Evolutionary conservation across 176 grass and related monocot species (phyloP).

Genomic region (Rhynchospora tenuis): DNA sequence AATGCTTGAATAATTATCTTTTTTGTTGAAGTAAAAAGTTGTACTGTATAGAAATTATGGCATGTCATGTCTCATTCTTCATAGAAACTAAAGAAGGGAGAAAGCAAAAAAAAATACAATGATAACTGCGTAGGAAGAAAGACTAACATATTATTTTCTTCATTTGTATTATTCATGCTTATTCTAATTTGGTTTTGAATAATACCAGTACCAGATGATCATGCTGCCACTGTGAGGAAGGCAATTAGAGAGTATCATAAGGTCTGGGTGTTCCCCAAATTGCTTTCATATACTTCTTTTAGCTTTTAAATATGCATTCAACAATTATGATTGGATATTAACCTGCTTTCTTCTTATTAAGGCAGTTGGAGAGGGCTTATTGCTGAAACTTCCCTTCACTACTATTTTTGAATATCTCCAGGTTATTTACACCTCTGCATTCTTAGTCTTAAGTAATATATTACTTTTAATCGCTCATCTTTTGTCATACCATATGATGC

Average conservation of each 20-base stretch:
- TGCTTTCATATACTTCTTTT: background rate
- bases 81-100: background rate
- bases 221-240: conserved; percentile 44
- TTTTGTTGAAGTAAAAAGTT: background rate
- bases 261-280: conserved; percentile 10
- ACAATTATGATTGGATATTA: conserved; percentile 14
- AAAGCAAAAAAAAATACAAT: background rate
- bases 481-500: background rate
- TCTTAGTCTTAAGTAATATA: background rate
- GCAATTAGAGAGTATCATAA: conserved; percentile 58
- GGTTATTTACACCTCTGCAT: conserved; percentile 34
- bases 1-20: background rate
- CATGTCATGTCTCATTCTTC: background rate
- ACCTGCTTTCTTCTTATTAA: conserved; percentile 20
- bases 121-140: background rate
- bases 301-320: background rate
- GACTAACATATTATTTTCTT: background rate
- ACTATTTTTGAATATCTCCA: conserved; percentile 98
- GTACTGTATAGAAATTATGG: background rate
- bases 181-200: conserved; percentile 11
- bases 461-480: background rate
- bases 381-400: conserved; percentile 93
- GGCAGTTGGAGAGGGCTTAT: conserved; percentile 59
- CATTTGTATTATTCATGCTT: background rate
- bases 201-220: conserved; percentile 40